Percentiles rank a stretch among this genome's conserved stretches.
phyloP scores from a whole-genome alignment of 805 yeast species.

The Saccharomycopsis babjevae region DNA sequence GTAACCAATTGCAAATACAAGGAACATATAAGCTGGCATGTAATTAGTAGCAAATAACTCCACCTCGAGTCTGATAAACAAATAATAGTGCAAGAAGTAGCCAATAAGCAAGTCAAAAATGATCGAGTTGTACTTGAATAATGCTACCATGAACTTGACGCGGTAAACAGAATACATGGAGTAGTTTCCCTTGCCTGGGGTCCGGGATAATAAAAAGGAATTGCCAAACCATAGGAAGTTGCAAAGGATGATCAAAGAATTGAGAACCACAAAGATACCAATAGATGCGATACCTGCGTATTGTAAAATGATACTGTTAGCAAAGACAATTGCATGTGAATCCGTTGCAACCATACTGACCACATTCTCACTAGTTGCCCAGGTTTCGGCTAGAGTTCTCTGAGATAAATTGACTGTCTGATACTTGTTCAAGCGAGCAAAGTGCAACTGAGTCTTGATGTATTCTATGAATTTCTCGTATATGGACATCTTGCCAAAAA shows the following conservation, averaged over 20 bases:
- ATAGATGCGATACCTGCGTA: constrained; percentile 3
- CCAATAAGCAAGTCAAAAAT: constrained; percentile 34
- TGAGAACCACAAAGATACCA: neutral
- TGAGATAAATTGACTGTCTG: neutral
- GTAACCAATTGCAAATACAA: constrained; percentile 10
- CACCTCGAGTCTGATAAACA: constrained; percentile 31
- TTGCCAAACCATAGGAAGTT: constrained; percentile 28
- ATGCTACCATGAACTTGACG: constrained; percentile 5
- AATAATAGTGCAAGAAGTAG: constrained; percentile 47
- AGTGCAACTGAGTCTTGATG: constrained; percentile 8
- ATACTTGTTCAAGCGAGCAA: neutral
- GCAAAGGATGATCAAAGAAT: constrained; percentile 16
- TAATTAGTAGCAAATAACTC: constrained; percentile 8
- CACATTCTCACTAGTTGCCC: neutral
- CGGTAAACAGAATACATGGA: neutral
- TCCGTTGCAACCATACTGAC: neutral
- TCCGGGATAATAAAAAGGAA: constrained; percentile 20
- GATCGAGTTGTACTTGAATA: constrained; percentile 10
- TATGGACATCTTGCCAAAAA: constrained; percentile 17
- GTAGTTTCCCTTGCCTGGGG: neutral
- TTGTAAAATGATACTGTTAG: neutral
- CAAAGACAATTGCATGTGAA: neutral
- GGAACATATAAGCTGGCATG: constrained; percentile 10
- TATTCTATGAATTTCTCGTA: constrained; percentile 20
- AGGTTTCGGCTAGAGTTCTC: neutral